phyloP scores from a whole-genome alignment of 2,329 filamentous ascomycete genomes.

The Teratosphaeria nubilosa region DNA sequence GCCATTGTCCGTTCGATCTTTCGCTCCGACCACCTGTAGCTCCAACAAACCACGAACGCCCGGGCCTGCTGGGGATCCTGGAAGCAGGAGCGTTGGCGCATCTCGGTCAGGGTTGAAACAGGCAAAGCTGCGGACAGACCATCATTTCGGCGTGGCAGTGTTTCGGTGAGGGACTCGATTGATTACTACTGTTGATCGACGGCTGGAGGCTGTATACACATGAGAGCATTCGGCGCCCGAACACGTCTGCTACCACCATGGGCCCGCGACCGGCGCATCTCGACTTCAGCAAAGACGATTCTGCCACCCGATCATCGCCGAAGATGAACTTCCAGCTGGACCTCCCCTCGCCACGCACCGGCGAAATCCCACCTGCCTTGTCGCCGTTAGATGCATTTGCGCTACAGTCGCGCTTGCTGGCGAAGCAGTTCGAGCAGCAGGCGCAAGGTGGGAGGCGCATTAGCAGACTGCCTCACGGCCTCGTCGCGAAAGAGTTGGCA shows the following conservation, averaged over 20 bases:
- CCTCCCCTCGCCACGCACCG: slow-evolving; percentile 40
- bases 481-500: slow-evolving; percentile 70
- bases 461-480: slow-evolving; percentile 75
- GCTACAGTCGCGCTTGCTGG: slow-evolving; percentile 77
- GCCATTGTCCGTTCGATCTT: background rate
- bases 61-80: background rate
- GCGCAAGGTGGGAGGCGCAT: slow-evolving; percentile 62
- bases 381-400: slow-evolving; percentile 95
- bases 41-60: background rate
- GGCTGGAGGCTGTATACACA: background rate
- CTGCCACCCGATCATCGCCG: background rate
- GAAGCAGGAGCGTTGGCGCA: background rate
- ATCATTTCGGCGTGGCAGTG: background rate
- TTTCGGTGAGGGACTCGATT: background rate
- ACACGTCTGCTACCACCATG: slow-evolving; percentile 10
- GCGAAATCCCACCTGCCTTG: slow-evolving; percentile 68
- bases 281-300: slow-evolving; percentile 9
- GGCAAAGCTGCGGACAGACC: background rate
- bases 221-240: background rate
- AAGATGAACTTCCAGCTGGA: slow-evolving; percentile 15
- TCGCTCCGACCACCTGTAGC: background rate
- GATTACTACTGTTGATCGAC: background rate
- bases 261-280: slow-evolving; percentile 19
- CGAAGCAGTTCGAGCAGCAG: slow-evolving; percentile 73
- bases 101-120: background rate